These are phyloP conservation scores for Gynandropsis gynandra DNA, from an alignment of 345 rosid species.

Conservation along the genomic window DNA sequence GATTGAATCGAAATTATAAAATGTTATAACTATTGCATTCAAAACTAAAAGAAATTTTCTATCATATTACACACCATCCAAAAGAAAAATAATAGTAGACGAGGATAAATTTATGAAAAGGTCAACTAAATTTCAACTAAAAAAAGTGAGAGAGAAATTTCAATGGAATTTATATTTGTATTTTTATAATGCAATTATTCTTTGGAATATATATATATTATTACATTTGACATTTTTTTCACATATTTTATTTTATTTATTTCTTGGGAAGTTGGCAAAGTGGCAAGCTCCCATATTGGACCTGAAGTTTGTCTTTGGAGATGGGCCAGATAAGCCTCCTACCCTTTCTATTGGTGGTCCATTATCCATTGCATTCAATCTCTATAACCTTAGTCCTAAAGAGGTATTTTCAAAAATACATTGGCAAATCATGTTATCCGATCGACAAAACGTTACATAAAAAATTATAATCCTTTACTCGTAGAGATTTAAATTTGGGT, in stretches of 20 bases:
- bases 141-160: not conserved
- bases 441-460: too few relatives aligned
- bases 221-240: too few relatives aligned
- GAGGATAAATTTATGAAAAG: too few relatives aligned
- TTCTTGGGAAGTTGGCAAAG: slow-evolving; percentile 22
- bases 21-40: too few relatives aligned
- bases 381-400: slow-evolving; percentile 48
- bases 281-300: slow-evolving; percentile 32
- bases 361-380: slow-evolving; percentile 13
- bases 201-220: not conserved
- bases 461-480: too few relatives aligned
- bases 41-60: too few relatives aligned
- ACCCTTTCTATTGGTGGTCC: slow-evolving; percentile 40
- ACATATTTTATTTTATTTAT: not conserved
- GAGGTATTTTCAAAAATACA: slow-evolving; percentile 25
- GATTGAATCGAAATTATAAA: too few relatives aligned
- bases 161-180: not conserved
- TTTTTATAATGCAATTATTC: not conserved
- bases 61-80: not conserved
- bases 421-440: too few relatives aligned
- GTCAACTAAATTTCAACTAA: too few relatives aligned
- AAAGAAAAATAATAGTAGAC: not conserved
- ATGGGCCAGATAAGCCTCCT: slow-evolving; percentile 40
- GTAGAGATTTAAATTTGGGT: too few relatives aligned
- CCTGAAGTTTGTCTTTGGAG: slow-evolving; percentile 27